Evolutionary conservation across 352 stramenopile species (phyloP).

Genomic region (Phytophthora capsici): DNA sequence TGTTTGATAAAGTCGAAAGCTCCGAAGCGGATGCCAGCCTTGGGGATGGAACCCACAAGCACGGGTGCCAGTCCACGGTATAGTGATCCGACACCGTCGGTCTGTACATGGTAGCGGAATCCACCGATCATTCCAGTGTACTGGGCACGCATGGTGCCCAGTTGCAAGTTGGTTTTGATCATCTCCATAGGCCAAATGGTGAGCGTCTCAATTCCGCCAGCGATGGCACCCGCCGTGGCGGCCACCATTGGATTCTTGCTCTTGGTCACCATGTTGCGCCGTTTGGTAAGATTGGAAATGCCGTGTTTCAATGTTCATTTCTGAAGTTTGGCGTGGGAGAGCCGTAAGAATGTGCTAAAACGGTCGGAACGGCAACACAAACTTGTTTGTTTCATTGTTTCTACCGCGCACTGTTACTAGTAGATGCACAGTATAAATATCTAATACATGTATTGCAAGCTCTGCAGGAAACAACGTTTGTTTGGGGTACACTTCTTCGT

Average conservation of each 20-base stretch:
- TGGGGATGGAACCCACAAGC: conserved; percentile 95
- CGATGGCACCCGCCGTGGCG: conserved; percentile 84
- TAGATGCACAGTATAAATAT: too few species aligned
- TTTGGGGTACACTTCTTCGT: too few species aligned
- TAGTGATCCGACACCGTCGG: conserved; percentile 76
- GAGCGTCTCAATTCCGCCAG: conserved; percentile 89
- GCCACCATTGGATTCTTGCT: conserved; percentile 84
- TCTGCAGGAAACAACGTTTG: background rate
- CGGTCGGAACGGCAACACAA: conserved; percentile 3
- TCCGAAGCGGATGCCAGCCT: conserved; percentile 97
- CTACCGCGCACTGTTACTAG: too few species aligned
- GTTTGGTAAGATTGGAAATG: conserved; percentile 22
- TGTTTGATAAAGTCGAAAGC: conserved; percentile 92
- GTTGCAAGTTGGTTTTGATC: conserved; percentile 95
- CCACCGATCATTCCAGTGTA: conserved; percentile 78
- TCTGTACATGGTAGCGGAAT: conserved; percentile 78
- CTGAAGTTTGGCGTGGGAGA: conserved; percentile 32
- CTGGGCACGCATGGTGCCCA: conserved; percentile 80
- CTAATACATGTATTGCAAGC: too few species aligned
- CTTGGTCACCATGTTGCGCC: conserved; percentile 53
- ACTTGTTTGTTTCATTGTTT: background rate
- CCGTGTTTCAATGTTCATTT: conserved; percentile 25
- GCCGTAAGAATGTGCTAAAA: conserved; percentile 30
- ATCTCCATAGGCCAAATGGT: conserved; percentile 95
- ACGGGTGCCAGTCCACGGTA: conserved; percentile 95